A percentile compares a stretch with the other conserved stretches of the same genome.
phyloP scores from a whole-genome alignment of 345 rosid genomes.

The Camelina hispida region DNA sequence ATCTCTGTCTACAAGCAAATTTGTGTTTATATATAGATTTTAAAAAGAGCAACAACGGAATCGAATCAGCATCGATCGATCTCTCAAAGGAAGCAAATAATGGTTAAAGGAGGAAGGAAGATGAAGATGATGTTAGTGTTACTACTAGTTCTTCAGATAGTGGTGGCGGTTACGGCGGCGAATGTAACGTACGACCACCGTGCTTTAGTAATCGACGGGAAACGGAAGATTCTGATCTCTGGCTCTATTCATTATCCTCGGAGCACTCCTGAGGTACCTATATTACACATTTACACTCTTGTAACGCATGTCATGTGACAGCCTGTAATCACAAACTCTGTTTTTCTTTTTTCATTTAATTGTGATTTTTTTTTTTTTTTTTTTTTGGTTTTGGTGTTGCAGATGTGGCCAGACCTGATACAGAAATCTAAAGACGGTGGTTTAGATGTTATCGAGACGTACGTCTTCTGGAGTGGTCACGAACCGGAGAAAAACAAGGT shows the following conservation, averaged over 20 bases:
- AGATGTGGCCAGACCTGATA: constrained; percentile 98
- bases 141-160: constrained; percentile 6
- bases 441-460: constrained; percentile 86
- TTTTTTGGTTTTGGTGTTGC: neutral
- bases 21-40: constrained; percentile 27
- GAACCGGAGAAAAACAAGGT: constrained; percentile 91
- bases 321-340: neutral
- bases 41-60: neutral
- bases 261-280: constrained; percentile 78
- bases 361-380: neutral
- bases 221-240: constrained; percentile 72
- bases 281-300: neutral
- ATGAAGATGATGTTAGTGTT: constrained; percentile 6
- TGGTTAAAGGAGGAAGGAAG: constrained; percentile 29
- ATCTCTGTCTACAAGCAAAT: constrained; percentile 30
- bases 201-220: constrained; percentile 78
- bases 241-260: constrained; percentile 99
- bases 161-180: constrained; percentile 38
- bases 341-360: neutral
- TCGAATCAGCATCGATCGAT: neutral
- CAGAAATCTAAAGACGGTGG: constrained; percentile 99
- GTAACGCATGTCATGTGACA: neutral
- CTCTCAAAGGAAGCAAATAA: neutral
- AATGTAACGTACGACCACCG: constrained; percentile 84
- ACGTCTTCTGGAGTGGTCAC: constrained; percentile 87